These are phyloP conservation scores for Sarocladiaceae sp. DNA, from an alignment of 2,329 filamentous ascomycete species.

Conservation along the genomic window DNA sequence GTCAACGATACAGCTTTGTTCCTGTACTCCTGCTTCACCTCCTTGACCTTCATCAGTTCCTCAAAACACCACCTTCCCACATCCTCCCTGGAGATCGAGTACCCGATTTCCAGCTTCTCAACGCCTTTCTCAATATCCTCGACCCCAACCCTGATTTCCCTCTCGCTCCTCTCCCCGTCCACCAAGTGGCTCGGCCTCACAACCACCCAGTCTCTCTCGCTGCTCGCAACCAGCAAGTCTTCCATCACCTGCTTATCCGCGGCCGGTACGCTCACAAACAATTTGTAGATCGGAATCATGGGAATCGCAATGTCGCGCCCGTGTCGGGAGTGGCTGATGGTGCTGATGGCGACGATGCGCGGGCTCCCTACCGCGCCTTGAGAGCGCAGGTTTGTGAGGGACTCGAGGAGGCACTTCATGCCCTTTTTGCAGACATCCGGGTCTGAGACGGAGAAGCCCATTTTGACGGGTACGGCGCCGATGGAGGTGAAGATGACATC, in stretches of 20 bases:
- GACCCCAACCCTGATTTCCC: slow-evolving; percentile 22
- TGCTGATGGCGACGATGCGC: slow-evolving; percentile 29
- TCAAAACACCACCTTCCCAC: slow-evolving; percentile 36
- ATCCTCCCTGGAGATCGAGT: slow-evolving; percentile 33
- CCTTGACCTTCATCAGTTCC: slow-evolving; percentile 22
- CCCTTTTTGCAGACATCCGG: slow-evolving; percentile 34
- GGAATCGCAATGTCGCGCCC: slow-evolving; percentile 36
- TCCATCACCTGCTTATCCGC: slow-evolving; percentile 39
- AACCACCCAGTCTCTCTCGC: slow-evolving; percentile 21
- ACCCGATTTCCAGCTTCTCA: slow-evolving; percentile 32
- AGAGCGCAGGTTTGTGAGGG: slow-evolving; percentile 21
- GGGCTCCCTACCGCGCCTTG: slow-evolving; percentile 20
- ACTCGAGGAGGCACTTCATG: slow-evolving; percentile 26
- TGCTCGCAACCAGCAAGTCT: slow-evolving; percentile 14
- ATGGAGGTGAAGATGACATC: slow-evolving; percentile 34
- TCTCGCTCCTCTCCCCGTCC: slow-evolving; percentile 17
- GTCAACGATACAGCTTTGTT: slow-evolving; percentile 11
- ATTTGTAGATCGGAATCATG: slow-evolving; percentile 36
- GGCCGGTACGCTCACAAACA: slow-evolving; percentile 35
- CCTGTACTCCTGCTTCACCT: slow-evolving; percentile 8
- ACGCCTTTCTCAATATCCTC: slow-evolving; percentile 26
- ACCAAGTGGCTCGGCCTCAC: slow-evolving; percentile 26
- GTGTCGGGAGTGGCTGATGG: slow-evolving; percentile 32
- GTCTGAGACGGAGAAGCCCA: slow-evolving; percentile 24
- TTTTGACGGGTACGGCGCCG: slow-evolving; percentile 23